Conservation (phyloP, 176 grass and related monocot species). For the Neostapfia colusana region DNA sequence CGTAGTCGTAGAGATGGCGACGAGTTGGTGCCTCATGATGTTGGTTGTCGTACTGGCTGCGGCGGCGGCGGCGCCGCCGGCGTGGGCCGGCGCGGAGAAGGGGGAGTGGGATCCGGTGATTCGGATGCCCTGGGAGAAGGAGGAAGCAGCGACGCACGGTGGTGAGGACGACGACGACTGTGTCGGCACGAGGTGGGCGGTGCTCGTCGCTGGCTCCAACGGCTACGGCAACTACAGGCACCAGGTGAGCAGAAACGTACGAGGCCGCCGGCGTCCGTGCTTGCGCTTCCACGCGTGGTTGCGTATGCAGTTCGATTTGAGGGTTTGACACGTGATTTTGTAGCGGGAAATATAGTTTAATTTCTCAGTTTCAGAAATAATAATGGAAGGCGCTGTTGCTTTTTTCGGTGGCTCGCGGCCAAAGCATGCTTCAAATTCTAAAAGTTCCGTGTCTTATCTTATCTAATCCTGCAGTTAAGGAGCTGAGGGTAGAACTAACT, state of each 20-base stretch:
- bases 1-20: slow-evolving; percentile 30
- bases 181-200: slow-evolving; percentile 81
- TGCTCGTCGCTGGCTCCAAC: slow-evolving; percentile 84
- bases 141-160: not conserved
- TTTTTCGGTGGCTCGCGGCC: not conserved
- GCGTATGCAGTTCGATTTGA: not conserved
- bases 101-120: slow-evolving; percentile 57
- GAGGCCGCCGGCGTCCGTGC: not conserved
- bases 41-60: slow-evolving; percentile 16
- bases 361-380: not conserved
- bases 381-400: not conserved
- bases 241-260: slow-evolving; percentile 44
- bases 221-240: slow-evolving; percentile 89
- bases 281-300: not conserved
- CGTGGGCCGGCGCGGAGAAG: slow-evolving; percentile 20
- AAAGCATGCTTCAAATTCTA: not conserved
- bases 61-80: slow-evolving; percentile 17
- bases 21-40: slow-evolving; percentile 30
- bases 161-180: slow-evolving; percentile 22
- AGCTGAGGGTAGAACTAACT: not conserved
- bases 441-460: not conserved
- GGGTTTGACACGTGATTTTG: not conserved
- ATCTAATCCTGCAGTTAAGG: not conserved
- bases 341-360: too few relatives aligned
- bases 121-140: slow-evolving; percentile 55